Conservation (phyloP, 371 early-diverging fungal species). For the Rhizomucor pusillus region DNA sequence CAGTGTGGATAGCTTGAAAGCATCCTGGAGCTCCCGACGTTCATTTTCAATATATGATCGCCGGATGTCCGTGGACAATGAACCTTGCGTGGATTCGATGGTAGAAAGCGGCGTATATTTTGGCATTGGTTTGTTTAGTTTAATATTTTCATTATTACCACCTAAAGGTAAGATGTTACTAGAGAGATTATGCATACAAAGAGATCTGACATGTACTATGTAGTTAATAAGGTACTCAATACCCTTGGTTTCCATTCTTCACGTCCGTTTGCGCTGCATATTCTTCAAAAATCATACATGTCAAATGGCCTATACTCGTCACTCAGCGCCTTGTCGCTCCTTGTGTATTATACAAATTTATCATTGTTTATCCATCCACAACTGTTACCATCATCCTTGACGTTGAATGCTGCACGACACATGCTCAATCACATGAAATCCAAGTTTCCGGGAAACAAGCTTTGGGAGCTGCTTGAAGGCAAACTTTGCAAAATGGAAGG, state of each 20-base stretch:
- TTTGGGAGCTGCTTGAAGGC: conserved; percentile 47
- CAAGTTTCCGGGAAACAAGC: conserved; percentile 32
- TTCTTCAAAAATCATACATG: conserved; percentile 35
- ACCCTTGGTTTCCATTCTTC: conserved; percentile 50
- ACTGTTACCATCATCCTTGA: conserved; percentile 35
- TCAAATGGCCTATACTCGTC: conserved; percentile 38
- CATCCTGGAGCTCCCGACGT: conserved; percentile 1
- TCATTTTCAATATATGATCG: neutral
- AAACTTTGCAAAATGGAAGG: conserved; percentile 49
- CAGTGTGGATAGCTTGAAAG: conserved; percentile 9
- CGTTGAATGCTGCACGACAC: conserved; percentile 25
- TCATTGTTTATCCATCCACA: conserved; percentile 48
- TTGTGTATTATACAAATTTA: conserved; percentile 46
- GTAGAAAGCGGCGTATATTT: conserved; percentile 47
- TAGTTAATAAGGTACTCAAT: conserved; percentile 43
- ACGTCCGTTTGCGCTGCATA: conserved; percentile 44
- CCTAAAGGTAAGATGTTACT: conserved; percentile 31
- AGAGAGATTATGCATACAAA: neutral
- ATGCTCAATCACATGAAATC: conserved; percentile 40
- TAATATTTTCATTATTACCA: conserved; percentile 46
- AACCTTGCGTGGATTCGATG: conserved; percentile 10
- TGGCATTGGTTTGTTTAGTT: conserved; percentile 43
- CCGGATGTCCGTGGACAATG: neutral
- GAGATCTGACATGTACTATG: neutral
- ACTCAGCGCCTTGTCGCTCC: conserved; percentile 35